phyloP scores from a whole-genome alignment of 768 basidiomycete genomes.

The Lactifluus hygrophoroides region DNA sequence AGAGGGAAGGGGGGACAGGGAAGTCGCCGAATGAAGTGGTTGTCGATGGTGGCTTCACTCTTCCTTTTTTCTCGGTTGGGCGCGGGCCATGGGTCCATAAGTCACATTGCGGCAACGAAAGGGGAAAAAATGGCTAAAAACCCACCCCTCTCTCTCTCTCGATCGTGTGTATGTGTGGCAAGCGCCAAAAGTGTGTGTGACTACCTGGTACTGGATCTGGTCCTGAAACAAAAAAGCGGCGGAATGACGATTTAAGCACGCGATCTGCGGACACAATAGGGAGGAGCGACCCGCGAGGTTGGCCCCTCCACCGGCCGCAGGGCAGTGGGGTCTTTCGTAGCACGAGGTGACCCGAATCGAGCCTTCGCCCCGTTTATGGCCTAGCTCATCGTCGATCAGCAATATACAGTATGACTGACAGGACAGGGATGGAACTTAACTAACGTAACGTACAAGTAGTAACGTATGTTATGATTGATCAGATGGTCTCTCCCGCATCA shows the following conservation, averaged over 20 bases:
- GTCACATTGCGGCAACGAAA: background rate
- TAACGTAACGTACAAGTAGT: too few species aligned
- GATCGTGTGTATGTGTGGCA: background rate
- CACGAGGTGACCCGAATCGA: conserved; percentile 3
- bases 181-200: too few species aligned
- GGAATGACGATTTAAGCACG: conserved; percentile 12
- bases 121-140: background rate
- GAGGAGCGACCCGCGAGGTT: background rate
- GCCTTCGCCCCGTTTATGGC: too few species aligned
- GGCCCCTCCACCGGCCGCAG: too few species aligned
- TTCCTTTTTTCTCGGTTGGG: background rate
- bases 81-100: background rate
- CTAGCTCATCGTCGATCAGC: too few species aligned
- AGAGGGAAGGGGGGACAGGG: too few species aligned
- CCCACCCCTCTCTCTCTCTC: background rate
- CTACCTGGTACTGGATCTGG: too few species aligned
- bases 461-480: too few species aligned
- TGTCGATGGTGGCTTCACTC: too few species aligned
- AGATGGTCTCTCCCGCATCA: background rate
- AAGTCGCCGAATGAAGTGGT: too few species aligned
- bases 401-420: too few species aligned
- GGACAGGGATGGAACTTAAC: too few species aligned
- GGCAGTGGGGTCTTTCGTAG: conserved; percentile 8
- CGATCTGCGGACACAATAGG: conserved; percentile 19
- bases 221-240: background rate